Evolutionary conservation across 2,329 filamentous ascomycete genomes (phyloP).

Genomic region (Helicocarpus griseus): DNA sequence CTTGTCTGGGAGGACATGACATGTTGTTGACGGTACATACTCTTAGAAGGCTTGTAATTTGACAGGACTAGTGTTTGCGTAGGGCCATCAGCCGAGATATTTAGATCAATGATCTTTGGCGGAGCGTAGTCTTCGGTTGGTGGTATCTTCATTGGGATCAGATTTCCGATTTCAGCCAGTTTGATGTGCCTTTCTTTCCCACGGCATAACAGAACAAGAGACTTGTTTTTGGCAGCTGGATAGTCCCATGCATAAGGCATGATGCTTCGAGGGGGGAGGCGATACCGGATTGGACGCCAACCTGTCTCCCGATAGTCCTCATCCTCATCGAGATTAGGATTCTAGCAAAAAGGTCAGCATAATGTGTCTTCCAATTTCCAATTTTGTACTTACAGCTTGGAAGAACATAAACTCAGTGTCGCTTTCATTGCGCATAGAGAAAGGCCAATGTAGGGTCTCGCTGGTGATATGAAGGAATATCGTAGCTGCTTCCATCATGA

Average conservation of each 20-base stretch:
- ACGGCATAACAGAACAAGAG: slow-evolving; percentile 71
- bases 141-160: slow-evolving; percentile 85
- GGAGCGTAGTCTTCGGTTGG: slow-evolving; percentile 51
- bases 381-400: slow-evolving; percentile 51
- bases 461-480: slow-evolving; percentile 85
- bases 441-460: slow-evolving; percentile 94
- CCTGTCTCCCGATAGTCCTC: slow-evolving; percentile 68
- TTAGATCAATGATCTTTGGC: slow-evolving; percentile 89
- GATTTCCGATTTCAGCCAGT: slow-evolving; percentile 89
- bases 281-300: slow-evolving; percentile 88
- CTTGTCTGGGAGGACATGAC: slow-evolving; percentile 48
- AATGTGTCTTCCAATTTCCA: background rate
- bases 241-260: slow-evolving; percentile 99
- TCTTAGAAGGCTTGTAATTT: slow-evolving; percentile 88
- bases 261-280: slow-evolving; percentile 84
- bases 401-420: slow-evolving; percentile 95
- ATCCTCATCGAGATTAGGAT: slow-evolving; percentile 87
- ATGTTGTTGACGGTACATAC: slow-evolving; percentile 66
- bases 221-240: slow-evolving; percentile 91
- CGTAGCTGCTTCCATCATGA: slow-evolving; percentile 85
- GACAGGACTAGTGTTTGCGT: slow-evolving; percentile 90
- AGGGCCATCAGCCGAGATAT: slow-evolving; percentile 88
- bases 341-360: slow-evolving; percentile 23
- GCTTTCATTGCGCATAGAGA: slow-evolving; percentile 97
- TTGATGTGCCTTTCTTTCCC: slow-evolving; percentile 85